Evolutionary conservation across 2,329 filamentous ascomycete genomes (phyloP).

Genomic region (Xylariaceae sp.): DNA sequence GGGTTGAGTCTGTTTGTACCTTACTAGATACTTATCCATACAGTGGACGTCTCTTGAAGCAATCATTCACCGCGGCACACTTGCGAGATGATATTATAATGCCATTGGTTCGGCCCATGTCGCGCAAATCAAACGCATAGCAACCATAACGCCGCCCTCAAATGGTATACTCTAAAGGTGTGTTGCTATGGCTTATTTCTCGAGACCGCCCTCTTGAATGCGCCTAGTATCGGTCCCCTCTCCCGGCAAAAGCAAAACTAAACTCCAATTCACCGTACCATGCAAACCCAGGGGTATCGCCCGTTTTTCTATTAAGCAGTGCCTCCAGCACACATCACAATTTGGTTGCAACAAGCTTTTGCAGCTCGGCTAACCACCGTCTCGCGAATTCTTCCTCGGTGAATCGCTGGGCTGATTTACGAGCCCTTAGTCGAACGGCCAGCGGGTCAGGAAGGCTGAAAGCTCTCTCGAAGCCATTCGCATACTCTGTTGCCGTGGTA

Average conservation of each 20-base stretch:
- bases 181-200: background rate
- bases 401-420: slow-evolving; percentile 76
- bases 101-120: background rate
- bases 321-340: background rate
- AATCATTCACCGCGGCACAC: background rate
- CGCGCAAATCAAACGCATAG: background rate
- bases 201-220: background rate
- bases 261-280: slow-evolving; percentile 14
- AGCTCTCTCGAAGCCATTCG: slow-evolving; percentile 72
- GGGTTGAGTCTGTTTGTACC: too few relatives aligned
- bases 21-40: background rate
- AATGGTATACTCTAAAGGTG: background rate
- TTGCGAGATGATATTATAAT: background rate
- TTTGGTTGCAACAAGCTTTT: slow-evolving; percentile 59
- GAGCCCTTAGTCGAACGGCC: slow-evolving; percentile 69
- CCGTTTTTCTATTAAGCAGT: background rate
- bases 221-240: background rate
- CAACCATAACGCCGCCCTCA: background rate
- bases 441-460: slow-evolving; percentile 68
- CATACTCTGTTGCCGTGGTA: slow-evolving; percentile 72
- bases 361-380: slow-evolving; percentile 74
- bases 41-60: background rate
- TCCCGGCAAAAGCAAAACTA: slow-evolving; percentile 9
- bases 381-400: slow-evolving; percentile 80
- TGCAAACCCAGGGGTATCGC: background rate